These are phyloP conservation scores for Tetratostichococcus sp. DNA, from an alignment of 139 green algal genomes.

Conservation along the genomic window DNA sequence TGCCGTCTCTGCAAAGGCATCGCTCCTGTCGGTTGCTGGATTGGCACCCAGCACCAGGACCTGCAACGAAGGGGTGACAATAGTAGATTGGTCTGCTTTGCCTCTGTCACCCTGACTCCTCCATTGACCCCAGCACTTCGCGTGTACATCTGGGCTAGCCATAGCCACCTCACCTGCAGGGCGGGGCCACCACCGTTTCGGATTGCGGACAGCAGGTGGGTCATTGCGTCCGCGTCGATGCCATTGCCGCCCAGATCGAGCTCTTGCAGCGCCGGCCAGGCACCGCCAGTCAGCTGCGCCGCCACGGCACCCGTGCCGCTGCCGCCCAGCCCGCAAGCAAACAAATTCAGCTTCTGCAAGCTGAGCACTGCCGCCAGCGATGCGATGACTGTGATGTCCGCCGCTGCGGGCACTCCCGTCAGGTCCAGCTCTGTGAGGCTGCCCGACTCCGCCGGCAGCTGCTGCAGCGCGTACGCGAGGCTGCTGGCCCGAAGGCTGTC, in stretches of 20 bases:
- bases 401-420: not conserved
- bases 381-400: not conserved
- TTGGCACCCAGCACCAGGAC: conserved; percentile 16
- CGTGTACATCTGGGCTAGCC: not conserved
- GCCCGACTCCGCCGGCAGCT: not conserved
- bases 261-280: conserved; percentile 22
- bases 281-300: conserved; percentile 1
- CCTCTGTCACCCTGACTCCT: too few species aligned
- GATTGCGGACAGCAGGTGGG: conserved; percentile 17
- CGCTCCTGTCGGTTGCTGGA: not conserved
- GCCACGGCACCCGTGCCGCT: conserved; percentile 1
- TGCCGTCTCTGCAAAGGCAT: not conserved
- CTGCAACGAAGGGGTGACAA: not conserved
- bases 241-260: conserved; percentile 33
- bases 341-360: conserved; percentile 16
- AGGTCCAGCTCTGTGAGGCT: conserved; percentile 2
- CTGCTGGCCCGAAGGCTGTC: conserved; percentile 11
- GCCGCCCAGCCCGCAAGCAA: conserved; percentile 13
- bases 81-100: too few species aligned
- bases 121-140: too few species aligned
- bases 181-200: not conserved
- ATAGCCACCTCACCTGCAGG: conserved; percentile 20
- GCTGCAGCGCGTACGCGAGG: not conserved
- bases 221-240: conserved; percentile 14
- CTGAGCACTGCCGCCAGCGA: not conserved